Evolutionary conservation across 2,329 filamentous ascomycete genomes (phyloP).

Genomic region (Myotisia sp.): DNA sequence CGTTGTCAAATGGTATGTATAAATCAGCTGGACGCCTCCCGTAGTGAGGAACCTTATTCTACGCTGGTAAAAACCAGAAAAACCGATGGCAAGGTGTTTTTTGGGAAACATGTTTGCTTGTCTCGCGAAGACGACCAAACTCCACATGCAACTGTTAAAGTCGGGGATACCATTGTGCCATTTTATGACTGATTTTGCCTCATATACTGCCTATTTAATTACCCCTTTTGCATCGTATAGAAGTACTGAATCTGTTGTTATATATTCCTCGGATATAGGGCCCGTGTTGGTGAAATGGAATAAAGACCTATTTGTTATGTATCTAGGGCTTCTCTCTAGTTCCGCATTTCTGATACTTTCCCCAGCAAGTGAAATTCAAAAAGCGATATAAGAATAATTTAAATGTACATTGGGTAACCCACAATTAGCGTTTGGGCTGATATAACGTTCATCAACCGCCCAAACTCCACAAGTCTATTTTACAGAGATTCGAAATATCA

Average conservation of each 20-base stretch:
- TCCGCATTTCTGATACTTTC: no score
- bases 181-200: conserved; percentile 12
- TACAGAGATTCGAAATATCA: background rate
- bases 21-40: conserved; percentile 65
- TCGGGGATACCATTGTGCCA: conserved; percentile 28
- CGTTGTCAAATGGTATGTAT: conserved; percentile 95
- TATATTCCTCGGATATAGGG: no score
- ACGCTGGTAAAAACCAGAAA: conserved; percentile 78
- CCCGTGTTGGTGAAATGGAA: no score
- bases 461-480: conserved; percentile 1
- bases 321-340: no score
- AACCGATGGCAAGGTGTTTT: conserved; percentile 71
- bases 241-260: no score
- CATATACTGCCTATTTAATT: no score
- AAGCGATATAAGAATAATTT: background rate
- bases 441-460: no score
- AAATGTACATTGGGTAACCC: background rate
- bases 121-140: conserved; percentile 15
- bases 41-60: conserved; percentile 71
- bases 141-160: conserved; percentile 20
- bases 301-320: no score
- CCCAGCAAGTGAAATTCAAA: no score
- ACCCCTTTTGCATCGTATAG: no score
- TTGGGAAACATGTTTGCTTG: conserved; percentile 60
- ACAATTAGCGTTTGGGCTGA: no score